Evolutionary conservation across 257 asterid species (phyloP).

Genomic region (Ilex aquifolium): DNA sequence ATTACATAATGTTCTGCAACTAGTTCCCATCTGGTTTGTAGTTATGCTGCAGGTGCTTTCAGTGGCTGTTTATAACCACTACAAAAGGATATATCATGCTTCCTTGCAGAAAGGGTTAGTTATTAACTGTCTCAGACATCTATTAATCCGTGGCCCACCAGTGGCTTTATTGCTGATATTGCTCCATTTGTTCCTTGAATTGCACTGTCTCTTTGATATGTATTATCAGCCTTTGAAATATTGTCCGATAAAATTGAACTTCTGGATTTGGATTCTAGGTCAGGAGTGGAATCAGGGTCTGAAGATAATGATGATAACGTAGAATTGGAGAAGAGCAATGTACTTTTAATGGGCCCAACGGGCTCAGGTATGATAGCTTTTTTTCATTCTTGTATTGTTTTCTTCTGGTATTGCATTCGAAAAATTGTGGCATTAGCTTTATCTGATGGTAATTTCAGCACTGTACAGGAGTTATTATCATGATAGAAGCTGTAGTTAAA

Average conservation of each 20-base stretch:
- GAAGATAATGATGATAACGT: conserved; percentile 64
- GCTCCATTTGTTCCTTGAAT: conserved; percentile 10
- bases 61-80: conserved; percentile 88
- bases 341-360: conserved; percentile 93
- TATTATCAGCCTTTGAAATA: neutral
- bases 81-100: conserved; percentile 74
- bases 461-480: neutral
- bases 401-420: conserved; percentile 8
- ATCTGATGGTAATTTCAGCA: neutral
- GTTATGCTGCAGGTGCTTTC: conserved; percentile 68
- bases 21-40: no score
- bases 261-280: conserved; percentile 41
- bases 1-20: no score
- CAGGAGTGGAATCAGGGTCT: conserved; percentile 46
- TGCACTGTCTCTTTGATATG: conserved; percentile 4
- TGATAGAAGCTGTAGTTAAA: conserved; percentile 1
- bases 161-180: conserved; percentile 1
- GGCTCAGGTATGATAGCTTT: conserved; percentile 64
- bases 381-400: conserved; percentile 6
- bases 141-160: neutral
- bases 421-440: neutral
- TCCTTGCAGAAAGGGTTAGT: conserved; percentile 71
- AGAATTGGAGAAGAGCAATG: conserved; percentile 91
- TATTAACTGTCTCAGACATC: conserved; percentile 13
- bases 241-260: neutral